Evolutionary conservation across 495 filamentous ascomycete genomes (phyloP).

Genomic region (Corynascus novoguineensis): DNA sequence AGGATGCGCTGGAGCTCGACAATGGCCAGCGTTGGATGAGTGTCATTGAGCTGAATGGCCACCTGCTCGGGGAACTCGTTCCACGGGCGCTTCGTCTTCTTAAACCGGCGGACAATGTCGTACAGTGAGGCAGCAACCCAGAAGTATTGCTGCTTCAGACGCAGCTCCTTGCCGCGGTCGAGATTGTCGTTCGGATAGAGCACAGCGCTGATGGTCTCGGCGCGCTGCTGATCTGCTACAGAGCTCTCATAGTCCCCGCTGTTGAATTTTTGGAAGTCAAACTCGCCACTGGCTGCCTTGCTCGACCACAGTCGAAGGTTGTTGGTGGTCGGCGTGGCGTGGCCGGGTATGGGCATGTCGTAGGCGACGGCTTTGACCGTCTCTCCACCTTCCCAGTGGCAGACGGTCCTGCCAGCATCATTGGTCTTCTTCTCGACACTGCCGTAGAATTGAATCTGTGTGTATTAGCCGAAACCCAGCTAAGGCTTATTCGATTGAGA

Average conservation of each 20-base stretch:
- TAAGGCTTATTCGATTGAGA: conserved; percentile 11
- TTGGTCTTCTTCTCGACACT: conserved; percentile 65
- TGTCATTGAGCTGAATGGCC: conserved; percentile 97
- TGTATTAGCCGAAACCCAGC: background rate
- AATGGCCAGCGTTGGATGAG: conserved; percentile 92
- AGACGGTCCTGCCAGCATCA: conserved; percentile 64
- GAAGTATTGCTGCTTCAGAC: conserved; percentile 98
- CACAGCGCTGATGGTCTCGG: conserved; percentile 96
- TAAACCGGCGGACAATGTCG: conserved; percentile 95
- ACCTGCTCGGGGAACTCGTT: conserved; percentile 88
- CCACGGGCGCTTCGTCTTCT: conserved; percentile 91
- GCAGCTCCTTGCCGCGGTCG: conserved; percentile 92
- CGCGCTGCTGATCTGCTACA: conserved; percentile 89
- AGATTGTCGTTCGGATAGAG: conserved; percentile 97
- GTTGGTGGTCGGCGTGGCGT: conserved; percentile 83
- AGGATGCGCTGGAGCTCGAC: conserved; percentile 92
- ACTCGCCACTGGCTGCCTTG: conserved; percentile 94
- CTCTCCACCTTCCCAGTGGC: conserved; percentile 87
- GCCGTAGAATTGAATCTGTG: conserved; percentile 86
- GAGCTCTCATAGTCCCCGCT: conserved; percentile 96
- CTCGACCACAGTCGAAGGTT: conserved; percentile 96
- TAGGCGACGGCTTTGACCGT: conserved; percentile 89
- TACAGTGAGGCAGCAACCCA: conserved; percentile 96
- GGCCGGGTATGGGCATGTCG: conserved; percentile 92
- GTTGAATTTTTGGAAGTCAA: conserved; percentile 99